Base-by-base conservation (phyloP, 495 filamentous ascomycete species). In the Trichocladium uniseriatum region DNA sequence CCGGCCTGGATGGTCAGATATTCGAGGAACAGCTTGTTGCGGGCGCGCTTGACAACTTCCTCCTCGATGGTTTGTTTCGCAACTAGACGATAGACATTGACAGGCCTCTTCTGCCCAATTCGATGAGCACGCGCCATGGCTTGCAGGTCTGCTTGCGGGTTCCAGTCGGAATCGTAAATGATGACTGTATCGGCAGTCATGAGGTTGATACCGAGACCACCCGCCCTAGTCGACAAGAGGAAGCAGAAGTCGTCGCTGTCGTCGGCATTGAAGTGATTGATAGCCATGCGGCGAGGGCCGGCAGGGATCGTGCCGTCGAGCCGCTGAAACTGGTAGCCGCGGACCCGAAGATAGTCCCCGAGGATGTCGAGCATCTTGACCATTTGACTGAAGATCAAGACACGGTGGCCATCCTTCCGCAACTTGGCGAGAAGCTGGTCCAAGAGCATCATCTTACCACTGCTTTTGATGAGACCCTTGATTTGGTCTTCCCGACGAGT, bases 171-270 rank as follows among this genome's bases (percentile, higher is more conserved):
- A 62, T 99, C 92, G 57, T 97, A 97, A 35, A 99, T 78, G 54
- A 99, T 86, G 49, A 99, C 94, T 0, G 94, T 97, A 61, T 99
- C 92, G 2, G 92, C 92, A 40, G 92, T 96, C 89, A 96, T 97
- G 38, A 99, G 68, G 59, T 99, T 99, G 71, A 99, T 97, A 40
- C 92, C 92, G 15, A 99, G 78, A 61, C 92, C 92, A 69, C 92
- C 92, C 38, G 92, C 92, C 59, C 92, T 79, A 2, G 92, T 99
- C 9, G 92, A 97, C 5, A 99, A 76, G 13, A 97, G 77, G 65
- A 97, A 99, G 51, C 89, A 94, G 58, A 97, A 99, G 58, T 99
- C 92, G 9, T 84, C 80, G 62, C 94, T 97, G 13, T 80, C 88
- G 9, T 88, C 86, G 15, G 89, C 87, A 65, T 97, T 99, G 73